These are phyloP conservation scores for Globisporangium barbulae DNA, from an alignment of 352 stramenopile genomes.

Conservation along the genomic window DNA sequence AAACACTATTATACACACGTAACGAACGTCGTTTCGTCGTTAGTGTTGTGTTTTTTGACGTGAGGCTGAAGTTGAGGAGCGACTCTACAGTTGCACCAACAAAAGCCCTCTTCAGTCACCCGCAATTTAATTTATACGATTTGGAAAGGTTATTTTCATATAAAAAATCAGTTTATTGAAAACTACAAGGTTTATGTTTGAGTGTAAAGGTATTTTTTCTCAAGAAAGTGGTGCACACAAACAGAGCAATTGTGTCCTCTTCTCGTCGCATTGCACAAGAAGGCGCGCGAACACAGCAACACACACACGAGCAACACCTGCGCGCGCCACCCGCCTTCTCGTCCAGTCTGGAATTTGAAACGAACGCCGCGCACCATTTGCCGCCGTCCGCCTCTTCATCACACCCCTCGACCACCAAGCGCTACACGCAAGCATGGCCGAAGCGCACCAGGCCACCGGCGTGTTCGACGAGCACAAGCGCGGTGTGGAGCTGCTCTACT, in stretches of 20 bases:
- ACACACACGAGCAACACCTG: background rate
- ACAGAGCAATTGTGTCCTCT: background rate
- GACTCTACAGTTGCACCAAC: background rate
- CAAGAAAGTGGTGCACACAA: background rate
- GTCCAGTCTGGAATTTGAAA: slow-evolving; percentile 19
- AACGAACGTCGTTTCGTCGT: background rate
- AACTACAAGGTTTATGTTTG: too few species aligned
- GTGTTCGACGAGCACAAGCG: slow-evolving; percentile 88
- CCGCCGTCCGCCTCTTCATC: background rate
- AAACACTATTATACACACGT: background rate
- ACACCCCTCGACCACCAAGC: background rate
- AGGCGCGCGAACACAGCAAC: too few species aligned
- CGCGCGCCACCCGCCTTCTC: background rate
- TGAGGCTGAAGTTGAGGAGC: slow-evolving; percentile 11
- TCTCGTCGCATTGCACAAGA: slow-evolving; percentile 2
- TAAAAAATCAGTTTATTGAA: background rate
- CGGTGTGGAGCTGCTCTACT: slow-evolving; percentile 84
- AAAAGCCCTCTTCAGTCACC: background rate
- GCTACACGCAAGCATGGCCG: slow-evolving; percentile 50
- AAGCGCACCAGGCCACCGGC: slow-evolving; percentile 82
- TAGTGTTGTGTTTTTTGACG: slow-evolving; percentile 6
- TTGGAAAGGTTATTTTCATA: background rate
- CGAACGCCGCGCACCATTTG: slow-evolving; percentile 4
- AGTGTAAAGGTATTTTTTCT: background rate
- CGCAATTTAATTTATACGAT: fast-evolving